Conservation (phyloP, 345 rosid species). For the Arabidopsis arenosa region DNA sequence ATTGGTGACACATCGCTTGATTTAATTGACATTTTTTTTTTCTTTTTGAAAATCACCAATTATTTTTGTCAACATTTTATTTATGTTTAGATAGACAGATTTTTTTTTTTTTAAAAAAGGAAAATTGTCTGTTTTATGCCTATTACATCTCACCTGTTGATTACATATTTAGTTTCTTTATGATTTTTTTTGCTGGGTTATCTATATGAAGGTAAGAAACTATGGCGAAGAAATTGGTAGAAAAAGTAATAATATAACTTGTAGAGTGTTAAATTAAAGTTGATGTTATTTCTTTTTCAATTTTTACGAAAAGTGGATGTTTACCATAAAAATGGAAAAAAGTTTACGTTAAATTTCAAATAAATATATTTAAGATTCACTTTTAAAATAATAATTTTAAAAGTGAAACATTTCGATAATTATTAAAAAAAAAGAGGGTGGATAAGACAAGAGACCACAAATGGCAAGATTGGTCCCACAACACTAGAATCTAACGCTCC, state of each 20-base stretch:
- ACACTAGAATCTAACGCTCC: constrained; percentile 37
- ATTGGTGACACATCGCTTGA: constrained; percentile 8
- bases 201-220: neutral
- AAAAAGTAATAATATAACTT: neutral
- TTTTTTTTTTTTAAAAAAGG: too few relatives aligned
- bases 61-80: neutral
- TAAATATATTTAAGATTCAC: neutral
- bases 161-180: neutral
- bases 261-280: constrained; percentile 6
- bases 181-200: neutral
- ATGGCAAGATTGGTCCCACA: constrained; percentile 21
- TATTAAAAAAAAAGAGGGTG: constrained; percentile 9
- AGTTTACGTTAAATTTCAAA: neutral
- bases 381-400: neutral
- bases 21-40: neutral
- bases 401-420: neutral
- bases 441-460: constrained; percentile 42
- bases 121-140: neutral
- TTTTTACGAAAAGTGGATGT: constrained; percentile 19
- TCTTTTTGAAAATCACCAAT: neutral
- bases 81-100: neutral
- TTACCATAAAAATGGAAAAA: constrained; percentile 10
- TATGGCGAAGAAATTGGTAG: constrained; percentile 5
- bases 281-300: neutral
- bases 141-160: constrained; percentile 10